Evolutionary conservation across 179 eudicot species (phyloP).

Genomic region (Silene noctiflora): DNA sequence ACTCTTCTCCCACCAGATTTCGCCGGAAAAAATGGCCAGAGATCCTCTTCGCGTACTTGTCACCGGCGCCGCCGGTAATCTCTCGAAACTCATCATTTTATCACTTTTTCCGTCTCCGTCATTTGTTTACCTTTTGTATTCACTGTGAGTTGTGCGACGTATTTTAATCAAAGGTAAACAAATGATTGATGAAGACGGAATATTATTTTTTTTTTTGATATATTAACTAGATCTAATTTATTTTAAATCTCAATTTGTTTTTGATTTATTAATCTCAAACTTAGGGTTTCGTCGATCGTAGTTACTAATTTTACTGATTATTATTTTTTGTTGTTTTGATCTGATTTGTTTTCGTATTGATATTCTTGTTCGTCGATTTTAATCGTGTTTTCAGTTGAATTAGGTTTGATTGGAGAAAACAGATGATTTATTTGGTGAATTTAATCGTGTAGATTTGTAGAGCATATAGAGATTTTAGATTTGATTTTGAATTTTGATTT

Average conservation of each 20-base stretch:
- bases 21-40: background rate
- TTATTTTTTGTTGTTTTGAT: background rate
- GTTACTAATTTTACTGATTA: background rate
- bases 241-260: background rate
- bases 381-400: background rate
- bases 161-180: too few species aligned
- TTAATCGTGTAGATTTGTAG: too few species aligned
- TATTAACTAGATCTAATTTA: background rate
- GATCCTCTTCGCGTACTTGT: conserved; percentile 14
- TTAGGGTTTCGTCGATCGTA: background rate
- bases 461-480: too few species aligned
- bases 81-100: background rate
- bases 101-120: background rate
- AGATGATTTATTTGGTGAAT: background rate
- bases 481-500: background rate
- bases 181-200: too few species aligned
- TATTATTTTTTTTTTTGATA: too few species aligned
- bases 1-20: background rate
- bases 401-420: background rate
- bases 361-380: background rate
- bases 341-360: background rate
- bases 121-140: too few species aligned
- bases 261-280: background rate
- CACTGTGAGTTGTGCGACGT: too few species aligned
- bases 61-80: conserved; percentile 12